Evolutionary conservation across 2,329 filamentous ascomycete species (phyloP), one percentile per base, ranked within the genome.

Genomic region (Neofusicoccum sp.): DNA sequence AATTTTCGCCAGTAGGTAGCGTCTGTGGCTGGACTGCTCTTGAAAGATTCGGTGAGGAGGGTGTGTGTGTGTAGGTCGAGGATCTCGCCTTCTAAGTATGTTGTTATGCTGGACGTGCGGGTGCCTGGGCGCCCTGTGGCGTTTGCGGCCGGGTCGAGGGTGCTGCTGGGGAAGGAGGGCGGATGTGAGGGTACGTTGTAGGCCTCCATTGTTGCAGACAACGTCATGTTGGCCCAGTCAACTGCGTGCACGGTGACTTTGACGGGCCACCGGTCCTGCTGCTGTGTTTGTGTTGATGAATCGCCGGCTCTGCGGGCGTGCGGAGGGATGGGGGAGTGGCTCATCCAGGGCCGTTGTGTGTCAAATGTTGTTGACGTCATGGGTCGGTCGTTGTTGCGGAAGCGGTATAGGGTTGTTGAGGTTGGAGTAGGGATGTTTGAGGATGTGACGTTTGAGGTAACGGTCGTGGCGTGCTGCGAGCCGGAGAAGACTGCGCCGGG

Each of bases 171-270:
- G 63, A 48, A 73, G 41, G 63, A 71, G 24, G 48, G 69, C 1
- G 71, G 69, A 61, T 79, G 76, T 33, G 77, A 79, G 2, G 86
- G 86, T 11, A 88, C 86, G 65, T 89, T 86, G 73, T 86, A 88
- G 4, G 86, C 86, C 72, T 88, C 85, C 86, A 89, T 89, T 6
- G 85, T 88, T 3, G 86, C 86, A 24, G 84, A 83, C 16, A 89
- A 71, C 0, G 83, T 84, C 84, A 88, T 86, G 16, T 75, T 78
- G 4, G 78, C 75, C 66, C 81, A 82, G 70, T 89, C 84, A 47
- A 89, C 80, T 16, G 81, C 77, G 66, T 88, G 85, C 40, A 89
- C 82, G 2, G 81, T 86, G 58, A 89, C 86, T 63, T 85, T 86
- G 33, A 89, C 86, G 6, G 86, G 86, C 86, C 86, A 89, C 45